Conservation (phyloP, 768 basidiomycete genomes). For the Cyathus striatus region DNA sequence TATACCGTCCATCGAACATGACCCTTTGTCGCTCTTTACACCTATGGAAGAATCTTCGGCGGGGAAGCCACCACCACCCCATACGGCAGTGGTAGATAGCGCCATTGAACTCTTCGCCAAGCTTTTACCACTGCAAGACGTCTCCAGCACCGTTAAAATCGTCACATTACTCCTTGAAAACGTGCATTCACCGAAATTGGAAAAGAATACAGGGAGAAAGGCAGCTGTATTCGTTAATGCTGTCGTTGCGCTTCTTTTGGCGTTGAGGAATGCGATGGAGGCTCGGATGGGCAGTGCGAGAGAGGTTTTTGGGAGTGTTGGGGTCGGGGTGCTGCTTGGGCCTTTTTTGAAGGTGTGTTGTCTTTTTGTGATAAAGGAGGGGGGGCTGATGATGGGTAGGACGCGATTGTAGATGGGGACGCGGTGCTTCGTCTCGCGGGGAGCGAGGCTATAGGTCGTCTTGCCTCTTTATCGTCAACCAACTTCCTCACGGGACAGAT, state of each 20-base stretch:
- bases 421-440: conserved; percentile 67
- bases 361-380: not conserved
- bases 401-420: conserved; percentile 79
- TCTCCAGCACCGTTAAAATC: conserved; percentile 46
- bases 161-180: conserved; percentile 59
- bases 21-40: conserved; percentile 58
- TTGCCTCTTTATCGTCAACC: conserved; percentile 80
- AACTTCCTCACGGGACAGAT: conserved; percentile 82
- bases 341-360: conserved; percentile 69
- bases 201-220: conserved; percentile 82
- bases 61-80: conserved; percentile 67
- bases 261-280: conserved; percentile 54
- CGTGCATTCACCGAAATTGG: conserved; percentile 70
- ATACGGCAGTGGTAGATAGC: conserved; percentile 81
- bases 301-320: conserved; percentile 61
- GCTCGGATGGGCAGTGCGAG: conserved; percentile 51
- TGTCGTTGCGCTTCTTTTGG: conserved; percentile 64
- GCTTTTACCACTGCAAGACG: conserved; percentile 75
- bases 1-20: conserved; percentile 81
- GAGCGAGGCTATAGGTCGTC: conserved; percentile 85
- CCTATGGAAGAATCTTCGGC: conserved; percentile 38
- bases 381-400: conserved; percentile 36
- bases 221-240: conserved; percentile 82
- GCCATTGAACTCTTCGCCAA: conserved; percentile 84
- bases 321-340: conserved; percentile 57